A percentile compares a stretch with the other conserved stretches of the same genome.
These are phyloP conservation scores for Tolypocladium endophyticum DNA, from an alignment of 2,329 filamentous ascomycete genomes.

Conservation along the genomic window DNA sequence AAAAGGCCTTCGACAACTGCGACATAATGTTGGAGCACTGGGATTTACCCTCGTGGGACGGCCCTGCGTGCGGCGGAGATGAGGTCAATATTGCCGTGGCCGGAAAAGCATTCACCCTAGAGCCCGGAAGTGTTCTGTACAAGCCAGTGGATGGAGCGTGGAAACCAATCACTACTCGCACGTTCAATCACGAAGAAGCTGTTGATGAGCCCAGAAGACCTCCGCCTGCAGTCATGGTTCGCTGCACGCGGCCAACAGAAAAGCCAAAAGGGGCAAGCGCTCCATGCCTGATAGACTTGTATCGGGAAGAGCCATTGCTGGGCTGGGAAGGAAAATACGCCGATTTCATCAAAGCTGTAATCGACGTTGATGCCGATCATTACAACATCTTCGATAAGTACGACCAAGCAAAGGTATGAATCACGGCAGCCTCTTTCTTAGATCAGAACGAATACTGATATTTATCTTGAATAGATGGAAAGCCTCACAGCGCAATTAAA, in stretches of 20 bases:
- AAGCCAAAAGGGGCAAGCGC: constrained; percentile 1
- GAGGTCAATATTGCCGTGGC: constrained; percentile 6
- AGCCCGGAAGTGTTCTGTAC: constrained; percentile 9
- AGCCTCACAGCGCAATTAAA: constrained; percentile 6
- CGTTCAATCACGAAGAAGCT: neutral
- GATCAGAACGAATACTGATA: neutral
- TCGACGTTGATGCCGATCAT: constrained; percentile 16
- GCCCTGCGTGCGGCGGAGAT: constrained; percentile 5
- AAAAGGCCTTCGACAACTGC: constrained; percentile 18
- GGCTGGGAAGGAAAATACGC: constrained; percentile 16
- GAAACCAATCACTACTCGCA: constrained; percentile 4
- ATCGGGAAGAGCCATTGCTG: constrained; percentile 13
- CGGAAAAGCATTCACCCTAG: constrained; percentile 8
- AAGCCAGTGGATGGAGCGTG: constrained; percentile 10
- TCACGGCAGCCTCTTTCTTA: neutral
- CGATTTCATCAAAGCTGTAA: constrained; percentile 16
- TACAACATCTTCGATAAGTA: constrained; percentile 15
- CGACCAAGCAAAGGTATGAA: constrained; percentile 2
- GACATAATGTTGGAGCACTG: constrained; percentile 17
- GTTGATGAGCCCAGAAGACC: constrained; percentile 4
- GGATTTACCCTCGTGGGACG: constrained; percentile 15
- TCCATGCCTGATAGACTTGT: constrained; percentile 13
- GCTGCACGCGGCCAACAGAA: constrained; percentile 7
- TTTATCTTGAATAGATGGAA: constrained; percentile 1
- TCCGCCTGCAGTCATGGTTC: constrained; percentile 14